phyloP scores from a whole-genome alignment of 108 stramenopile genomes.

The Chaetoceros tenuissimus region DNA sequence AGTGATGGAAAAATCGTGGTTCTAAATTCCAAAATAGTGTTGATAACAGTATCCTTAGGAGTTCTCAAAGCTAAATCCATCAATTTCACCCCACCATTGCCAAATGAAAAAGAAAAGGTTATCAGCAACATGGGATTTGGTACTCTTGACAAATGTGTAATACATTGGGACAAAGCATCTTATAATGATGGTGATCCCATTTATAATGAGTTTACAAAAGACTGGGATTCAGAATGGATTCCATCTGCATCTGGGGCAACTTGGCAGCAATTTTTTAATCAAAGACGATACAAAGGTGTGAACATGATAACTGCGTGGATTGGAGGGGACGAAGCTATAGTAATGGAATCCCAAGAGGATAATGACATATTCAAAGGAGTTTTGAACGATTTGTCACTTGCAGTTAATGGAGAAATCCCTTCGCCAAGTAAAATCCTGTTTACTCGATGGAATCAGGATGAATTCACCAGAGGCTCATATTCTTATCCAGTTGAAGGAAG shows the following conservation, averaged over 20 bases:
- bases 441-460: constrained; percentile 25
- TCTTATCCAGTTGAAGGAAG: constrained; percentile 11
- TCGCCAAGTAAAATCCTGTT: constrained; percentile 19
- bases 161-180: constrained; percentile 18
- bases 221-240: constrained; percentile 5
- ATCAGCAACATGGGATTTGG: constrained; percentile 49
- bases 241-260: constrained; percentile 18
- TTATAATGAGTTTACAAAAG: constrained; percentile 20
- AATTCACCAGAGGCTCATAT: constrained; percentile 22
- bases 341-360: constrained; percentile 14
- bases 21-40: constrained; percentile 5
- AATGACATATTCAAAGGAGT: constrained; percentile 17
- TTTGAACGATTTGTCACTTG: constrained; percentile 14
- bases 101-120: constrained; percentile 34
- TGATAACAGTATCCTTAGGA: constrained; percentile 59
- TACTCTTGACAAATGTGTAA: constrained; percentile 35
- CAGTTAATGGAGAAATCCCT: constrained; percentile 27
- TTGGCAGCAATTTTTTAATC: constrained; percentile 20
- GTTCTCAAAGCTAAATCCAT: constrained; percentile 43
- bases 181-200: constrained; percentile 8
- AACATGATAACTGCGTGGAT: constrained; percentile 12
- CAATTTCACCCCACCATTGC: constrained; percentile 41
- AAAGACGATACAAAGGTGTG: constrained; percentile 3
- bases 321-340: constrained; percentile 10
- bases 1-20: neutral